Conservation (phyloP, 1,284 basidiomycete species). For the Pseudomicrostroma phylloplanum region DNA sequence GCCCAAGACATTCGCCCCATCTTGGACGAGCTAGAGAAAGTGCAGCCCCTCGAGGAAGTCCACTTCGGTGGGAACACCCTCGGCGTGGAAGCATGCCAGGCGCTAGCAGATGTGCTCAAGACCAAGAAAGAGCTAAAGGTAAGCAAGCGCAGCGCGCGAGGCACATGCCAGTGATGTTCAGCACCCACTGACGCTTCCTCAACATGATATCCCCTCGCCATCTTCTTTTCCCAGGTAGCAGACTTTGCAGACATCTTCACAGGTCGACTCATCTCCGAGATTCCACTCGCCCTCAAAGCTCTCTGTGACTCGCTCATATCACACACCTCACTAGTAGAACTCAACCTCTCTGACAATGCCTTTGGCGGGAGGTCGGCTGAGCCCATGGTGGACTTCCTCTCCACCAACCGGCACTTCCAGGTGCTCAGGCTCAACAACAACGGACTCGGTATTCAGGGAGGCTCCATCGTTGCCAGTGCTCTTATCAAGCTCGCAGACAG, state of each 20-base stretch:
- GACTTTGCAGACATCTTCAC: constrained; percentile 98
- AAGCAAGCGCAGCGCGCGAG: constrained; percentile 16
- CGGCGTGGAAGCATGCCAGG: constrained; percentile 81
- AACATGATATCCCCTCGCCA: neutral
- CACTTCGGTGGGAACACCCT: constrained; percentile 94
- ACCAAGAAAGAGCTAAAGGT: constrained; percentile 70
- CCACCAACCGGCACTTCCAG: constrained; percentile 60
- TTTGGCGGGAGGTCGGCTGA: constrained; percentile 93
- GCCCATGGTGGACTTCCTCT: constrained; percentile 76
- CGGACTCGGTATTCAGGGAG: constrained; percentile 88
- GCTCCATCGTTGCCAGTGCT: constrained; percentile 76
- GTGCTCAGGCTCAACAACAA: constrained; percentile 93
- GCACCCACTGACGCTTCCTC: neutral
- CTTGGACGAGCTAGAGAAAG: constrained; percentile 56
- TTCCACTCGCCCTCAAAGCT: constrained; percentile 79
- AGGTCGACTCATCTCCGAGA: constrained; percentile 88
- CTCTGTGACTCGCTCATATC: constrained; percentile 79
- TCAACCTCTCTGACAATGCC: constrained; percentile 91
- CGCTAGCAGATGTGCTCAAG: constrained; percentile 72
- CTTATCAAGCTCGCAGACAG: constrained; percentile 70
- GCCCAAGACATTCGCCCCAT: constrained; percentile 72
- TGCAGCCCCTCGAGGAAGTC: constrained; percentile 70
- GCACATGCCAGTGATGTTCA: neutral
- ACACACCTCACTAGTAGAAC: constrained; percentile 72
- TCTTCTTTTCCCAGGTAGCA: constrained; percentile 62